A percentile compares a stretch with the other conserved stretches of the same genome.
phyloP scores from a whole-genome alignment of 352 stramenopile species.

The Phytophthora sansomeana region DNA sequence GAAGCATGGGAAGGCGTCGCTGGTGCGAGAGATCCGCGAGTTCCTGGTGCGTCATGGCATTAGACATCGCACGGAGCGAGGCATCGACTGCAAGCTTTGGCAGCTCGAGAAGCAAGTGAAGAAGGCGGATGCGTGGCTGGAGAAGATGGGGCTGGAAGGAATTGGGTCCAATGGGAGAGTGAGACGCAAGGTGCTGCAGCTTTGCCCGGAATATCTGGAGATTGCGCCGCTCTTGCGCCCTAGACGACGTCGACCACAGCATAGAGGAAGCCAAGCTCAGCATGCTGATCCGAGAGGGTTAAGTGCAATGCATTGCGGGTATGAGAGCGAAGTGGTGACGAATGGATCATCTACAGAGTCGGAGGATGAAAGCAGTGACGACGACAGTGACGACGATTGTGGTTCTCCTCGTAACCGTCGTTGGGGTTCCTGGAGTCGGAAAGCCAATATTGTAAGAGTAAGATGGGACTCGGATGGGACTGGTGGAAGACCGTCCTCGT shows the following conservation, averaged over 20 bases:
- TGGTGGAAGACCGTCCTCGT: constrained; percentile 13
- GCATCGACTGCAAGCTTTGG: constrained; percentile 11
- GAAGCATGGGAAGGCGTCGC: neutral
- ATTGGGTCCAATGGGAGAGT: constrained; percentile 1
- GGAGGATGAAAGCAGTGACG: constrained; percentile 2
- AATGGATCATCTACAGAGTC: neutral
- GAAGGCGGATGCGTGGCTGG: constrained; percentile 10
- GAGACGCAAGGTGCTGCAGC: constrained; percentile 5
- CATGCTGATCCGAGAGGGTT: too few relatives aligned
- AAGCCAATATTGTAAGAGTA: neutral
- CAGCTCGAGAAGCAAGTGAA: neutral
- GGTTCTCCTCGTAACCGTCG: neutral
- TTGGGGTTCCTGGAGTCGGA: neutral
- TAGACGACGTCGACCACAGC: too few relatives aligned
- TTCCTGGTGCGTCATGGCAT: constrained; percentile 9
- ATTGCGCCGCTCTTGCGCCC: neutral
- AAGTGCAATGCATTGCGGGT: too few relatives aligned
- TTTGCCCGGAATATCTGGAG: constrained; percentile 12
- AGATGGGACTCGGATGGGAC: constrained; percentile 23
- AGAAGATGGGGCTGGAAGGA: neutral
- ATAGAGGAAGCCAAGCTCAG: too few relatives aligned
- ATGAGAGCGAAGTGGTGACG: neutral
- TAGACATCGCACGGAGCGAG: neutral
- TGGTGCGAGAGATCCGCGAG: constrained; percentile 1
- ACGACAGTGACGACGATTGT: neutral